These are phyloP conservation scores for Rosa rugosa DNA, from an alignment of 306 rosid genomes.

Conservation along the genomic window DNA sequence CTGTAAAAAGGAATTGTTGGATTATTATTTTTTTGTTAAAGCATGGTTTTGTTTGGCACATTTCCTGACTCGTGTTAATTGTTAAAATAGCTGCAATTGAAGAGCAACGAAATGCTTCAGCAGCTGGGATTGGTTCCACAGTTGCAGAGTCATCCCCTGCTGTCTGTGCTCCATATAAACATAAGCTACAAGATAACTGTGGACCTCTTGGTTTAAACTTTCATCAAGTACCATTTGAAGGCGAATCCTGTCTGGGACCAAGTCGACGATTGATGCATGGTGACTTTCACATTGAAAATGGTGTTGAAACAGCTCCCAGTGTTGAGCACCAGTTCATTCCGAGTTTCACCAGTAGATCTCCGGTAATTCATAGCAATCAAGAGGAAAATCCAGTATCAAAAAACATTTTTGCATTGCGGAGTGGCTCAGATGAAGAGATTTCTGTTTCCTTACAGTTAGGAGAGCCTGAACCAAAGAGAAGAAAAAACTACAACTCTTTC, in stretches of 20 bases:
- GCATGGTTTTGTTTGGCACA: background rate
- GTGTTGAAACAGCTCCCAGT: constrained; percentile 47
- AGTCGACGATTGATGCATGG: constrained; percentile 37
- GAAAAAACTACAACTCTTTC: constrained; percentile 51
- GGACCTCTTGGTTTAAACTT: constrained; percentile 56
- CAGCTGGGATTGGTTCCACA: constrained; percentile 69
- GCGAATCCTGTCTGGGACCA: constrained; percentile 44
- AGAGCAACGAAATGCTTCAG: constrained; percentile 61
- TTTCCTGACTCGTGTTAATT: constrained; percentile 27
- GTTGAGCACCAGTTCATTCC: constrained; percentile 81
- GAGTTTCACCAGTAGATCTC: constrained; percentile 47
- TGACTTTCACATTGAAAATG: constrained; percentile 52
- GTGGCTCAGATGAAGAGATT: constrained; percentile 62
- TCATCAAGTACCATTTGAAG: constrained; percentile 47
- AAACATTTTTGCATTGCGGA: constrained; percentile 53
- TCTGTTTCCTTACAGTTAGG: constrained; percentile 77
- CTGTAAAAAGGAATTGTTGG: background rate
- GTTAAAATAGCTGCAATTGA: constrained; percentile 53
- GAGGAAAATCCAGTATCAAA: constrained; percentile 40
- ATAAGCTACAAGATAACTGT: constrained; percentile 53
- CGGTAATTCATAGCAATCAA: constrained; percentile 45
- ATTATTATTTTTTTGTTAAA: background rate
- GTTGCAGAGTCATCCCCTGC: constrained; percentile 82
- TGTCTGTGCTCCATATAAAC: constrained; percentile 42
- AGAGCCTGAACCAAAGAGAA: constrained; percentile 72